Evolutionary conservation across 2,329 filamentous ascomycete genomes (phyloP), one percentile per base, ranked within the genome.

Genomic region (Epichloe gansuensis): DNA sequence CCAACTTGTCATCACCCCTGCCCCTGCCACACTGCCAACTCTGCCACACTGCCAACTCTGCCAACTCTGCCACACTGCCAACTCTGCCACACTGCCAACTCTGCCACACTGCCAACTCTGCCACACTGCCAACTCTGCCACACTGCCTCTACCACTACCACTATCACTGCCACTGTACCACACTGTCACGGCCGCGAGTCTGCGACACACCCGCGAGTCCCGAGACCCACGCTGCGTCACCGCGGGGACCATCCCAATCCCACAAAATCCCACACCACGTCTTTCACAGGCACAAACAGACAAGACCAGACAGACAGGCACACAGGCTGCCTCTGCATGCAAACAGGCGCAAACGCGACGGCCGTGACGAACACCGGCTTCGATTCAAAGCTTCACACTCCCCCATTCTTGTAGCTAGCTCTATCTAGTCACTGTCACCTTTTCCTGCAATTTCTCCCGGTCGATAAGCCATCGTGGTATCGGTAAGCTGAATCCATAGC

Each of bases 161-260:
- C 38, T 13, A 17, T 12, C 47, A 49, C 47, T 28, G 47, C 47
- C 38, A 41, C 25, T 21, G 17, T 21, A 2, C 17, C 17, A 21
- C 17, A 21, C 17, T 37, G 11, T 12, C 7, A 44, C 38, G 35
- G 41, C 38, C 8, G 39, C n/a, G n/a, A 42, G 35, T 31, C 38
- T n/a, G 39, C n/a, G n/a, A 42, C 28, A 34, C 17, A 52, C 13
- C 39, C 5, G 50, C 34, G 48, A 21, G 17, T 21, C 17, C 17
- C 17, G 17, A 21, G 17, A 38, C 52, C 50, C 52, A 17, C 53
- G 48, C 46, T 59, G 58, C 59, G 58, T 61, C 59, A 61, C 59
- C 58, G 59, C 52, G 57, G 57, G 56, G 58, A 55, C 47, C 46
- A 59, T 17, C 17, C 41, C 41, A 9, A 42, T 6, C 38, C 13